Evolutionary conservation across 73 alveolate species (phyloP).

Genomic region (Paramecium sonneborni): DNA sequence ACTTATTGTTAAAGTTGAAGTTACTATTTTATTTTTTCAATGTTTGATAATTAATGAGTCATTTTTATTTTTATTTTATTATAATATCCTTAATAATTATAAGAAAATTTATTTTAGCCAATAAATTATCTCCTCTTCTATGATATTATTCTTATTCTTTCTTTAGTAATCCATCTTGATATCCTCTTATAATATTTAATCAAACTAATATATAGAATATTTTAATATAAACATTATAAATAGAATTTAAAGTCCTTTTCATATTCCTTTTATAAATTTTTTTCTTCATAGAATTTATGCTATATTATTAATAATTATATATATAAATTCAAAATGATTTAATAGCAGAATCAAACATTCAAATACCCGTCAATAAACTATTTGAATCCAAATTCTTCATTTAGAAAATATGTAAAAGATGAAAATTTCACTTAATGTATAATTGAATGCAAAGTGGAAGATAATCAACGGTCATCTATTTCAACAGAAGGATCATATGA

Average conservation of each 20-base stretch:
- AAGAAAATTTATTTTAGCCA: not conserved
- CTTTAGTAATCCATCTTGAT: too few species aligned
- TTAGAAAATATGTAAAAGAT: not conserved
- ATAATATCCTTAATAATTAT: not conserved
- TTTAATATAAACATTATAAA: not conserved
- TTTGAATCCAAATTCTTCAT: not conserved
- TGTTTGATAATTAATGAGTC: conserved; percentile 23
- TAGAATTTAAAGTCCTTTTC: not conserved
- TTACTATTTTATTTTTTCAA: not conserved
- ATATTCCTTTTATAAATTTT: not conserved
- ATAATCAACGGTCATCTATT: not conserved
- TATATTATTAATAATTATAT: not conserved
- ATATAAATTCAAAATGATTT: conserved; percentile 14
- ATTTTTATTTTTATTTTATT: not conserved
- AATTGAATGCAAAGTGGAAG: not conserved
- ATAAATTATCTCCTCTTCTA: not conserved
- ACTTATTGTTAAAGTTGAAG: conserved; percentile 6
- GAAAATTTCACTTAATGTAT: not conserved
- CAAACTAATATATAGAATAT: not conserved
- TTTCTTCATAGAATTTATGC: not conserved
- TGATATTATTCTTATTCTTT: too few species aligned
- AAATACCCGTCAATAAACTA: not conserved
- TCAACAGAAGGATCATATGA: conserved; percentile 13
- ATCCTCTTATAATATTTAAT: too few species aligned
- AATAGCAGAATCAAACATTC: conserved; percentile 5